Conservation (phyloP, 306 rosid genomes). For the Cucurbita argyrosperma region DNA sequence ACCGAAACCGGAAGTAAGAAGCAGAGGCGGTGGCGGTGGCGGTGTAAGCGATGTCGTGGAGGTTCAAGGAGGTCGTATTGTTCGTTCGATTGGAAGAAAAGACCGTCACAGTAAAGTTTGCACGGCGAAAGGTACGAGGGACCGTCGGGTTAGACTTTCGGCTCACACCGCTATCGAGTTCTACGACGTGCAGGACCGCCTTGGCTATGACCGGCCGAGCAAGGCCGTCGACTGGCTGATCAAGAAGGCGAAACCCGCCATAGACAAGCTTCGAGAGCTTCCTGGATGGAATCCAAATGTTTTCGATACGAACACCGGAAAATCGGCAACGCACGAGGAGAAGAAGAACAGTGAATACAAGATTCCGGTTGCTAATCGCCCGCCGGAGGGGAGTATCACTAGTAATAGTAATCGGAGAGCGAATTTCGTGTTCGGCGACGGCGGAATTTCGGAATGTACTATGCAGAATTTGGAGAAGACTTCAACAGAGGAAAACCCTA, state of each 20-base stretch:
- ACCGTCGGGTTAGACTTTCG: slow-evolving; percentile 77
- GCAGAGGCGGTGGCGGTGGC: slow-evolving; percentile 10
- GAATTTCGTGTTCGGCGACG: not conserved
- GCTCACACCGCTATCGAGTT: slow-evolving; percentile 86
- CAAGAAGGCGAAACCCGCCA: slow-evolving; percentile 70
- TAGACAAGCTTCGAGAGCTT: slow-evolving; percentile 71
- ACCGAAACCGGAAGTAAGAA: slow-evolving; percentile 24
- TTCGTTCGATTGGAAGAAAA: slow-evolving; percentile 62
- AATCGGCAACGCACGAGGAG: not conserved
- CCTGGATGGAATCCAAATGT: slow-evolving; percentile 63
- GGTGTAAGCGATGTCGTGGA: slow-evolving; percentile 64
- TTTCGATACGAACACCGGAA: not conserved
- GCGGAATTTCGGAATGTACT: slow-evolving; percentile 12
- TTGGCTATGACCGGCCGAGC: slow-evolving; percentile 89
- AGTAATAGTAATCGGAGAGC: slow-evolving; percentile 9
- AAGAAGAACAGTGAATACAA: slow-evolving; percentile 1
- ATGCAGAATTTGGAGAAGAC: slow-evolving; percentile 14
- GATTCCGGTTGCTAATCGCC: not conserved
- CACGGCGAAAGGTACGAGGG: slow-evolving; percentile 81
- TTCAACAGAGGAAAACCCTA: slow-evolving; percentile 19
- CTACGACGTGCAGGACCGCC: slow-evolving; percentile 83
- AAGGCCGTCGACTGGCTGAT: slow-evolving; percentile 96
- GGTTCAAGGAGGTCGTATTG: slow-evolving; percentile 82
- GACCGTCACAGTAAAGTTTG: slow-evolving; percentile 93
- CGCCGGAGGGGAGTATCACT: not conserved